Percentiles rank a stretch among this genome's conserved stretches.
Evolutionary conservation across 768 basidiomycete species (phyloP).

Genomic region (Leucocoprinus sp.): DNA sequence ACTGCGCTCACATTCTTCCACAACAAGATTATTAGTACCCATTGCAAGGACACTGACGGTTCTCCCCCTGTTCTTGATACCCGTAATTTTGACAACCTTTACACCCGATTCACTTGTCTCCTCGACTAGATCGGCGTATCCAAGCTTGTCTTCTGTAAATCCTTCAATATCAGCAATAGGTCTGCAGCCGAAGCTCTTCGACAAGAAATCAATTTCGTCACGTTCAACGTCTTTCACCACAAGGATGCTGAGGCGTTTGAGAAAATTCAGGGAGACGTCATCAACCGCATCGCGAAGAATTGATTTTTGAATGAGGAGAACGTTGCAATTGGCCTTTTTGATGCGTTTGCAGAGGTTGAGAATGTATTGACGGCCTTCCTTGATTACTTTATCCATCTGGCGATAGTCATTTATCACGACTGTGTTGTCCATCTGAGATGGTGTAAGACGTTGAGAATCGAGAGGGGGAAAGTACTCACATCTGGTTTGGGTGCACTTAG

Average conservation of each 20-base stretch:
- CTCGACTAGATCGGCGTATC: conserved; percentile 92
- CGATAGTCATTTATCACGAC: conserved; percentile 99
- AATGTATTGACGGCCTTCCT: conserved; percentile 96
- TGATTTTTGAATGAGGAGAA: conserved; percentile 97
- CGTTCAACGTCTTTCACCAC: conserved; percentile 97
- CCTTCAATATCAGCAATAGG: conserved; percentile 96
- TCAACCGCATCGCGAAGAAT: conserved; percentile 99
- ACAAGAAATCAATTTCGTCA: conserved; percentile 96
- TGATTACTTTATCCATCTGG: conserved; percentile 99
- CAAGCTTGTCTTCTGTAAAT: conserved; percentile 96
- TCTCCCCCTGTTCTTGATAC: conserved; percentile 88
- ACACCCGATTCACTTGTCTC: conserved; percentile 75
- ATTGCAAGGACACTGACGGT: conserved; percentile 95
- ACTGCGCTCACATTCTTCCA: conserved; percentile 96
- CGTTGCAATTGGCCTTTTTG: conserved; percentile 99
- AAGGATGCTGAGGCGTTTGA: conserved; percentile 93
- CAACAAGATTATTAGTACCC: conserved; percentile 85
- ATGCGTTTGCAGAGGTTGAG: conserved; percentile 99
- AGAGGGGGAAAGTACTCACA: conserved; percentile 38
- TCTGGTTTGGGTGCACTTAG: conserved; percentile 97
- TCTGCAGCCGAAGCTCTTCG: conserved; percentile 90
- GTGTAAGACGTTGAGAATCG: conserved; percentile 11
- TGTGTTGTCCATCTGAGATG: conserved; percentile 93
- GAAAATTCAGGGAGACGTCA: conserved; percentile 93
- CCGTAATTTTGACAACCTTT: conserved; percentile 91